These are phyloP conservation scores for Rosa lucieae DNA, from an alignment of 306 rosid genomes.

Conservation along the genomic window DNA sequence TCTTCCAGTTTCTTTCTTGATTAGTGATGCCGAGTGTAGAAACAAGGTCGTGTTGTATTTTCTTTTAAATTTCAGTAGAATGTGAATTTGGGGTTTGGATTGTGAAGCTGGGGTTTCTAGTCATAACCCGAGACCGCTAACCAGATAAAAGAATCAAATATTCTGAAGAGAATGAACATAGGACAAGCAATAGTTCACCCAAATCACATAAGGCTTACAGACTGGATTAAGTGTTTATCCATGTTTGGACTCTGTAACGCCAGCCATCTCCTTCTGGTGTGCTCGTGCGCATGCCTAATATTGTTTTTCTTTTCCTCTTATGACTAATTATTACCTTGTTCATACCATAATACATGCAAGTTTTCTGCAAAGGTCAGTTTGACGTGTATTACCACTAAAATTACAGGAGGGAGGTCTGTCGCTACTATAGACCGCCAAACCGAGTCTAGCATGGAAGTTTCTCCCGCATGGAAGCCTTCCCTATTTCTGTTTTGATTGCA, in stretches of 20 bases:
- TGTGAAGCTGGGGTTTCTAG: not conserved
- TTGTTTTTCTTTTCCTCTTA: no score
- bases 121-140: not conserved
- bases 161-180: not conserved
- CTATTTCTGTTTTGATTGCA: not conserved
- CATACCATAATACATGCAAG: no score
- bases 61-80: not conserved
- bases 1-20: not conserved
- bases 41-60: not conserved
- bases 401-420: constrained; percentile 23
- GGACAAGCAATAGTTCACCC: not conserved
- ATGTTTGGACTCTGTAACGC: not conserved
- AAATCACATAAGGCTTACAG: not conserved
- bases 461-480: not conserved
- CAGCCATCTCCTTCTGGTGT: not conserved
- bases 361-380: no score
- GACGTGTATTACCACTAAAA: no score
- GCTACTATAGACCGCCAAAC: constrained; percentile 54
- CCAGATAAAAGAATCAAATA: not conserved
- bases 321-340: no score
- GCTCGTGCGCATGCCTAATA: no score
- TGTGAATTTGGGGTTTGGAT: no score
- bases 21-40: no score
- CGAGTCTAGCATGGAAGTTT: not conserved
- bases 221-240: not conserved